Base-by-base conservation (phyloP, 129 eudicot species). In the Flaveria robusta region DNA sequence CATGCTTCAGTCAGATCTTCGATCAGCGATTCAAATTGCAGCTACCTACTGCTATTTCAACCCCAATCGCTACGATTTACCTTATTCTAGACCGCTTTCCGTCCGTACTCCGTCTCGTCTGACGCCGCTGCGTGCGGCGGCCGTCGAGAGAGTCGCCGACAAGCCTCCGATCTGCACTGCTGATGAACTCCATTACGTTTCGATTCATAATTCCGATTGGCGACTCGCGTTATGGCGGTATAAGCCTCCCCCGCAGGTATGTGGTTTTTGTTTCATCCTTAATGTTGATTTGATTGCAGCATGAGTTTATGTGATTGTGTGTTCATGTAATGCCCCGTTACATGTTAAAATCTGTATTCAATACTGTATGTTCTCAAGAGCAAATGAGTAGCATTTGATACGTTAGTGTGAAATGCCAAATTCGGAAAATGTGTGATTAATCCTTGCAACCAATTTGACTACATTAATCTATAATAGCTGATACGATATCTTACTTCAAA, bases 181-280 rank as follows among this genome's bases (percentile, higher is more conserved):
- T 45, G 97, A 91, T 34, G 94, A 91, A 79, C 94, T 91, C 19
- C 97, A 91, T 78, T 91, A 86, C 58, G 97, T 88, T 14, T 78
- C 88, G 0, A 77, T 91, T 3, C 86, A 79, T 39, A 85, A 86
- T 46, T 78, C 94, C 74, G 85, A 86, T 60, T 91, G 97, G 94
- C 75, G 87, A n/a, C 91, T 88, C 43, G 94, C 94, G 58, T 87
- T 91, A 20, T 91, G 97, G 93, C 97, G 93, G 19, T 90, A 90
- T 82, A 80, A 77, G 78, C 93, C 96, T 78, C 78, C 93, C 23
- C 77, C 87, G 4, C 62, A 84, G 88, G 96, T 87, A 52, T 24
- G 8, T 34, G 8, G 26, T 19, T 8, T 34, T 10, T 20, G 1
- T 54, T 29, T 45, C 43, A 24, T 10, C 22, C 23, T 19, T 8